Evolutionary conservation across 169 alveolate genomes (phyloP).

Genomic region (Plasmodium sp.): DNA sequence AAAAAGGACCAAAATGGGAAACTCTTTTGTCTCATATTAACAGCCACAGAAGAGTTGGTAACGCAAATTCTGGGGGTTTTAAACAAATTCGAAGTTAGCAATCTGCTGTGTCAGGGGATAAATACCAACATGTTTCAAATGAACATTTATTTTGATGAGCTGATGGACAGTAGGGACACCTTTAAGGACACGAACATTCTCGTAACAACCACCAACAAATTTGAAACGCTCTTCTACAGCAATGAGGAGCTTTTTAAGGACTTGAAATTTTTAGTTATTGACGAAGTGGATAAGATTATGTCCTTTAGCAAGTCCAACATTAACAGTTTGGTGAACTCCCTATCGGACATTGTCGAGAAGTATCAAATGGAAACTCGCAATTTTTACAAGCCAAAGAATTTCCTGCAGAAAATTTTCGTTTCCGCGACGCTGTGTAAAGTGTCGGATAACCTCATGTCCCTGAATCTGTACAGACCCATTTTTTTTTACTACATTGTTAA

Average conservation of each 20-base stretch:
- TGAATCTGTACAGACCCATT: constrained; percentile 68
- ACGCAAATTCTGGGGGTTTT: constrained; percentile 89
- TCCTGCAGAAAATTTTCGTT: constrained; percentile 41
- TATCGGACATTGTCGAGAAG: constrained; percentile 44
- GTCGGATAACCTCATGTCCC: constrained; percentile 47
- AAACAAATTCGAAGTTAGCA: constrained; percentile 80
- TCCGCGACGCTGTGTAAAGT: constrained; percentile 71
- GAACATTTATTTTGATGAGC: constrained; percentile 60
- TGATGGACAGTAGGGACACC: background rate
- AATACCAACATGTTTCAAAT: constrained; percentile 31
- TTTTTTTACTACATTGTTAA: constrained; percentile 57
- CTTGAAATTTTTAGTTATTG: constrained; percentile 74
- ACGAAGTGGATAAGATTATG: constrained; percentile 78
- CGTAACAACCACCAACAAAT: constrained; percentile 57
- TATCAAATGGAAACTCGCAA: background rate
- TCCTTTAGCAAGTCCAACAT: constrained; percentile 18
- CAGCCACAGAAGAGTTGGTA: constrained; percentile 95
- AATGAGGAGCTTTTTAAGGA: constrained; percentile 70
- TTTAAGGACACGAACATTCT: constrained; percentile 23
- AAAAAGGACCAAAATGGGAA: constrained; percentile 27
- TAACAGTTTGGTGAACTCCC: constrained; percentile 27
- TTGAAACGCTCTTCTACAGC: constrained; percentile 57
- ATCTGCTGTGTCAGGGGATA: constrained; percentile 10
- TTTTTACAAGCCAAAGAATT: constrained; percentile 56
- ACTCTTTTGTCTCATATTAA: constrained; percentile 86